Base-by-base conservation (phyloP, 140 eudicot species). In the Cichorium intybus region DNA sequence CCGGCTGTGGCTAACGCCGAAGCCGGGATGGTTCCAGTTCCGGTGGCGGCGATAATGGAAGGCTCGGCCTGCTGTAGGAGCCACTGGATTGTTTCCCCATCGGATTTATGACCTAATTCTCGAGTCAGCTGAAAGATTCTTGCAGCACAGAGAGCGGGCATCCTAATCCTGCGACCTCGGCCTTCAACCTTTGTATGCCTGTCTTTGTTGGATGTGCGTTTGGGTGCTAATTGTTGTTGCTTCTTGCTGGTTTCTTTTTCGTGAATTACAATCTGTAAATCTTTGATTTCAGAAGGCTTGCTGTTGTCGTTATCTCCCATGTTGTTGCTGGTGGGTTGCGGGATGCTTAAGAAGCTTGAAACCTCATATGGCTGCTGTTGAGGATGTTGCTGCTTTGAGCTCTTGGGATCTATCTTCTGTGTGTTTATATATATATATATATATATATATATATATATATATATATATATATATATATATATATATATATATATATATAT, bases 21-120 rank as follows among this genome's bases (percentile, higher is more conserved):
- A 5, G 95, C 97, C 1, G 97, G 97, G 9, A 87, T 76, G 0
- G 93, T 90, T 2, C 97, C 97, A 2, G 79, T 73, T 20, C 97
- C 97, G 3, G 97, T 90, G 69, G 94, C 88, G 27, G 95, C 95
- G 3, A 90, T 84, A 24, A 90, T 90, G 0, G 97, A 87, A 1
- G 90, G 86, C 64, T 90, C 97, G 0, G 97, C 86, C 33, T 87
- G 95, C 24, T 87, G 96, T 31, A 90, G 60, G 37, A 90, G 80
- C 97, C 97, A 90, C 76, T 91, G 96, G 60, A 90, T 87, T 10
- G 97, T 87, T 59, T 90, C 95, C 0, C 97, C 96, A 58, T 90
- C 97, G 35, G 96, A 84, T 71, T 91, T 91, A 69, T 91, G 95
- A 10, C 97, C 96, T 26, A 91, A 62, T 70, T 91, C 96, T 49